Conservation (phyloP, 2,329 filamentous ascomycete genomes). For the Dryadomyces quercus-mongolicae region DNA sequence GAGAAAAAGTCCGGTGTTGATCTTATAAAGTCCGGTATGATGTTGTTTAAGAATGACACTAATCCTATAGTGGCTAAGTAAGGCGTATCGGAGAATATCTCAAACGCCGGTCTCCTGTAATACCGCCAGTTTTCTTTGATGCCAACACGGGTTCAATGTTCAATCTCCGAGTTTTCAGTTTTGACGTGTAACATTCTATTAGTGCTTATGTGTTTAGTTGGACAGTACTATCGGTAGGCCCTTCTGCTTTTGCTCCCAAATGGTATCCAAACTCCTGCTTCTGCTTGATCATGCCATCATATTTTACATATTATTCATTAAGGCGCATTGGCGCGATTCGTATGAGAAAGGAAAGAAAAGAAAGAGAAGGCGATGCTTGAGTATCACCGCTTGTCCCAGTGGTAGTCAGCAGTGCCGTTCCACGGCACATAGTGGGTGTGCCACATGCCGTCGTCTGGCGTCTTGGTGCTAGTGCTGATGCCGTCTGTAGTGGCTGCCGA, state of each 20-base stretch:
- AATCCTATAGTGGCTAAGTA: too few species aligned
- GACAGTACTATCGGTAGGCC: too few species aligned
- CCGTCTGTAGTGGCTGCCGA: slow-evolving; percentile 1
- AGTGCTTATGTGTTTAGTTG: too few species aligned
- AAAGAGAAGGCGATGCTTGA: not conserved
- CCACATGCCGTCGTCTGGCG: slow-evolving; percentile 19
- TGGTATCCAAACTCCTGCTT: not conserved
- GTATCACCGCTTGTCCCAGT: not conserved
- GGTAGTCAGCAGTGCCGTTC: slow-evolving; percentile 24
- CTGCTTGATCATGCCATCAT: not conserved
- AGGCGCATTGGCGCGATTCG: not conserved
- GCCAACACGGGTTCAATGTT: too few species aligned
- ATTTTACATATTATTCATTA: slow-evolving; percentile 3
- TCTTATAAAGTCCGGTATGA: too few species aligned
- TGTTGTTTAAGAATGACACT: too few species aligned
- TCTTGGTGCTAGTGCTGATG: not conserved
- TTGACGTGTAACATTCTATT: too few species aligned
- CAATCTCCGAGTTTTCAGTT: too few species aligned
- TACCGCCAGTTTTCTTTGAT: too few species aligned
- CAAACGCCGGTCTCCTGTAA: too few species aligned
- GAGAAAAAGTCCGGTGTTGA: too few species aligned
- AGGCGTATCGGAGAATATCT: too few species aligned
- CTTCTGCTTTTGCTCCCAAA: not conserved
- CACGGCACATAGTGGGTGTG: slow-evolving; percentile 30
- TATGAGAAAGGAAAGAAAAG: not conserved